Evolutionary conservation across 805 yeast genomes (phyloP), one percentile per base, ranked within the genome.

Genomic region (Kodamaea lidongshanica): DNA sequence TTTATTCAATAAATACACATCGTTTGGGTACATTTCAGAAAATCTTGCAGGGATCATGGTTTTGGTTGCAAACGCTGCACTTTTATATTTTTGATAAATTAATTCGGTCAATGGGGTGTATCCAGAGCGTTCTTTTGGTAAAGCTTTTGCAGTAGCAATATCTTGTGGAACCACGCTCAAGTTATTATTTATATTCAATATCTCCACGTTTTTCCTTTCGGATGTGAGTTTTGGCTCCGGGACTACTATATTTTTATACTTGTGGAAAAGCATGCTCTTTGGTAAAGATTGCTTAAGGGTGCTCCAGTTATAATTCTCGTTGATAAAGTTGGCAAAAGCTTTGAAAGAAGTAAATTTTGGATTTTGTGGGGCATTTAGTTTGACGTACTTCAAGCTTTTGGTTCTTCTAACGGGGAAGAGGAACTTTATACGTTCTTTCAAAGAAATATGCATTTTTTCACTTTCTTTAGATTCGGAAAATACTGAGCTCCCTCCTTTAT

Each of bases 371-470:
- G 16, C 31, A 25, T 12, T 12, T 6, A 46, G 28, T 2, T 50
- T 36, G 13, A 44, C 37, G 35, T 56, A 56, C 16, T 52, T 55
- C 31, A 59, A 52, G 1, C 67, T 59, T 1, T 54, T 52, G 20
- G 46, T 52, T 23, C 67, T 40, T 26, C 44, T 52, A 4, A 61
- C 62, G 5, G 66, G 67, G 29, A 61, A 62, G 16, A 48, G 23
- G 23, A 52, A 59, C 17, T 36, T 31, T 16, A 44, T 16, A 20
- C 21, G 15, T 18, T 19, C 27, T 14, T 28, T 16, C 38, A 29
- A 19, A 18, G 41, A 3, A 8, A 27, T 7, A 39, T 16, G 18
- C 21, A 15, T 14, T 19, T 12, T 25, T 30, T 11, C 7, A 12
- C 24, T 27, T 12, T 11, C 21, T 6, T 16, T 16, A 19, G 19